Evolutionary conservation across 352 stramenopile genomes (phyloP), one percentile per base, ranked within the genome.

Genomic region (Phytophthora multivora): DNA sequence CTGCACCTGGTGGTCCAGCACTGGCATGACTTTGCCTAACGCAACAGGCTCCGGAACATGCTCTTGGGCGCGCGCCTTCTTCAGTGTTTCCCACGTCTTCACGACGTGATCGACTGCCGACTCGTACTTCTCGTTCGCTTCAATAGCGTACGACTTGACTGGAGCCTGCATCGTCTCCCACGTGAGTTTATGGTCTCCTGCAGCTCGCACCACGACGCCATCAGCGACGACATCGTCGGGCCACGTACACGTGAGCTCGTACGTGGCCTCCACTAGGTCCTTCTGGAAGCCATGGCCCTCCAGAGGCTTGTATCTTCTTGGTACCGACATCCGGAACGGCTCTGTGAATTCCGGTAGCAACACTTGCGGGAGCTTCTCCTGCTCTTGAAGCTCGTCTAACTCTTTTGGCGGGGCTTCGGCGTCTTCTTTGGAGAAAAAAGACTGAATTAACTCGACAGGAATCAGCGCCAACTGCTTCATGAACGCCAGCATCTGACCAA

Each of bases 161-260:
- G 76, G 78, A 1, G 76, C 78, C 28, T 83, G 70, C 69, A 87
- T 82, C 0, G 77, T 82, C 49, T 91, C 79, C 77, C 79, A 91
- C 48, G 79, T 88, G 18, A 81, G 69, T 67, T 86, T 86, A 0
- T 13, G 71, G 2, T 86, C 65, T 4, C 73, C 73, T 3, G 26
- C 36, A 3, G 25, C n/a, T 41, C 75, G 63, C 19, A 66, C 57
- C 23, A 86, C 45, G 5, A 68, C 66, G 36, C 79, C 75, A 7
- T 59, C 41, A 5, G 51, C 18, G 13, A 66, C 21, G 5, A 59
- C 77, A 33, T 87, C 63, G 13, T 89, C 77, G 0, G 57, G 51
- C 82, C 82, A 95, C 55, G 80, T 61, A 38, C 86, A 88, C 4
- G 89, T 70, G 3, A 95, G 67, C 26, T 89, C 69, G 3, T 73